Conservation (phyloP, 2,329 filamentous ascomycete genomes). For the Monosporascus cannonballus region DNA sequence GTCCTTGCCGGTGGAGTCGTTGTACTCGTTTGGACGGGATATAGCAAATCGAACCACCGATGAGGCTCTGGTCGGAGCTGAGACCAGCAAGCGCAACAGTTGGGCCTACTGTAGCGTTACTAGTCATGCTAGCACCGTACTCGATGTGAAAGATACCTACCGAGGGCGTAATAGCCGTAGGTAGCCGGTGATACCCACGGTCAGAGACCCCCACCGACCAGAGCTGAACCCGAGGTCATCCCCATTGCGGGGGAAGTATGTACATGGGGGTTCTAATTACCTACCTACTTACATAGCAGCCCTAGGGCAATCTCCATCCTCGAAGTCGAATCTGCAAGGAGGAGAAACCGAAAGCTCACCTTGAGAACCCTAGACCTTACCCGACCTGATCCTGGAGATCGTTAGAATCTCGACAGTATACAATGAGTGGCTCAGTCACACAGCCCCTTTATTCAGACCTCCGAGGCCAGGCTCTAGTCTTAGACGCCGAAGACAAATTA, state of each 20-base stretch:
- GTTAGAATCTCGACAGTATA: slow-evolving; percentile 1
- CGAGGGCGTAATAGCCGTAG: no score
- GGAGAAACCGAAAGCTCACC: not conserved
- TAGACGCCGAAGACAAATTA: slow-evolving; percentile 22
- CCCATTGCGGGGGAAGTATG: not conserved
- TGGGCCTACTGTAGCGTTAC: no score
- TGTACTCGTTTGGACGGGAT: no score
- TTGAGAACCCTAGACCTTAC: not conserved
- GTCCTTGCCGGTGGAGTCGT: no score
- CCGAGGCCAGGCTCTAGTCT: slow-evolving; percentile 20
- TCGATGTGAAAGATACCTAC: no score
- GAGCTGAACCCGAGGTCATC: not conserved
- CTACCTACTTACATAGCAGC: not conserved
- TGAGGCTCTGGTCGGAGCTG: no score
- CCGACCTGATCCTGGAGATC: not conserved
- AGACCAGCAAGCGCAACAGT: no score
- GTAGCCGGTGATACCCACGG: not conserved
- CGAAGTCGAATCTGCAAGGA: not conserved
- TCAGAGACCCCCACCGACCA: not conserved
- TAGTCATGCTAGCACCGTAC: not conserved
- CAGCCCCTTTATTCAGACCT: slow-evolving; percentile 18
- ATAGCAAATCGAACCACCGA: no score
- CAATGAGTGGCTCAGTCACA: slow-evolving; percentile 16
- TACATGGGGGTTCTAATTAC: not conserved
- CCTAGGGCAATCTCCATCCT: no score